These are phyloP conservation scores for Arthrobotrys sinensis DNA, from an alignment of 2,329 filamentous ascomycete species.

Conservation along the genomic window DNA sequence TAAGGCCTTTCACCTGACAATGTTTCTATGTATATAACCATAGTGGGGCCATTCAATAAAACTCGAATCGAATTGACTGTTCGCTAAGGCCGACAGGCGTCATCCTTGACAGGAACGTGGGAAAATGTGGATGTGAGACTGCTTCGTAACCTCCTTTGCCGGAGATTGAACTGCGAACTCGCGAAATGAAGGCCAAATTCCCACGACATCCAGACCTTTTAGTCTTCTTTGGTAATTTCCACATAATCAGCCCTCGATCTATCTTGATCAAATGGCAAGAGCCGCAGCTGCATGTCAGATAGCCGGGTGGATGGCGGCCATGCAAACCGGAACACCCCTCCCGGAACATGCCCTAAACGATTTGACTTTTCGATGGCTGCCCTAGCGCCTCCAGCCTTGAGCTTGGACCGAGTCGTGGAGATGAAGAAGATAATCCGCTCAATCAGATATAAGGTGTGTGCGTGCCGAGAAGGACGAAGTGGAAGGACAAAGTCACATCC, in stretches of 20 bases:
- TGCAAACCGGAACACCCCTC: slow-evolving; percentile 36
- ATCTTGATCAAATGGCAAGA: slow-evolving; percentile 36
- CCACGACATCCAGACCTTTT: slow-evolving; percentile 11
- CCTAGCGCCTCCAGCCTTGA: slow-evolving; percentile 10
- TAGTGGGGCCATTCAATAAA: slow-evolving; percentile 35
- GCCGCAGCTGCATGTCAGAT: slow-evolving; percentile 46
- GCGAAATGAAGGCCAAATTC: slow-evolving; percentile 26
- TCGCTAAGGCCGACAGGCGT: slow-evolving; percentile 57
- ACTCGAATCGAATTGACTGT: slow-evolving; percentile 39
- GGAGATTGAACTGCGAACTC: slow-evolving; percentile 54
- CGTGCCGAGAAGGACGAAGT: neutral
- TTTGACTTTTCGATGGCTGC: slow-evolving; percentile 16
- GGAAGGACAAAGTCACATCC: too few species aligned
- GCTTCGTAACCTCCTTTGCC: slow-evolving; percentile 52
- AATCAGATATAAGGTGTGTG: slow-evolving; percentile 10
- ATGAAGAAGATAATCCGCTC: slow-evolving; percentile 27
- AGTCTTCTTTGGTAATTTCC: slow-evolving; percentile 36
- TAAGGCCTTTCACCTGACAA: neutral
- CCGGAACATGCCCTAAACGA: slow-evolving; percentile 39
- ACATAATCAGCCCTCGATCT: slow-evolving; percentile 25
- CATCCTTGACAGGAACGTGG: slow-evolving; percentile 42
- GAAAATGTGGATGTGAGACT: slow-evolving; percentile 41
- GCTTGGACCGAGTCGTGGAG: slow-evolving; percentile 34
- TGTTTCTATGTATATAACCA: slow-evolving; percentile 38
- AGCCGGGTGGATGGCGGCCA: slow-evolving; percentile 45